Base-by-base conservation (phyloP, 495 filamentous ascomycete species). In the Penicillium bialowiezense region DNA sequence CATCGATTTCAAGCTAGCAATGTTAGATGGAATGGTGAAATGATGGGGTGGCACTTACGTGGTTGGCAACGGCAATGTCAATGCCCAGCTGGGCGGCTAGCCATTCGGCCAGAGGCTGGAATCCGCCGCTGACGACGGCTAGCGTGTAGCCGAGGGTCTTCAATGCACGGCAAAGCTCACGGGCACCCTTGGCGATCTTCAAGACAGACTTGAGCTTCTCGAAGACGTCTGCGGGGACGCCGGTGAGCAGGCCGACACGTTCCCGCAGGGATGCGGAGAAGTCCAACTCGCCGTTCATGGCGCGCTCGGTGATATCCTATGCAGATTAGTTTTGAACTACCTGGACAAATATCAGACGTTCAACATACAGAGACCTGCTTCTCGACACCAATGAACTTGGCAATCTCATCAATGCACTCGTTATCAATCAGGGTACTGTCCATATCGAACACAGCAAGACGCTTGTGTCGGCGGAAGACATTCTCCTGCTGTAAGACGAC, bases 231-330 rank as follows among this genome's bases (percentile, higher is more conserved):
- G 80, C 82, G 1, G 85, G 80, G 26, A 95, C 81, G 20, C 91
- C 91, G 50, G 86, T 87, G 8, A 98, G 78, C 23, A 97, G 76
- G 36, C 75, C 75, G 19, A 91, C 89, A 8, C 93, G 82, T 62
- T 86, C 86, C 33, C 80, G 81, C 54, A 98, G 81, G 1, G 85
- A 88, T 9, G 81, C 75, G 20, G 90, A 82, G 56, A 98, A 98
- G 63, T 97, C 92, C n/a, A 96, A 76, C 64, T 97, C 93, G 37
- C 93, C 93, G 52, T 91, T 84, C 93, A 98, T 98, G 23, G 93
- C 92, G 14, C 89, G 84, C 38, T 83, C 84, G 3, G 93, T 98
- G 63, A 98, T 96, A 51, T 83, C 83, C 71, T 76, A 28, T 15
- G 6, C 5, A 23, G 20, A 26, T 48, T 40, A 48, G 45, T 32